Evolutionary conservation across 441 rosid genomes (phyloP), one percentile per base, ranked within the genome.

Genomic region (Eruca vesicaria): DNA sequence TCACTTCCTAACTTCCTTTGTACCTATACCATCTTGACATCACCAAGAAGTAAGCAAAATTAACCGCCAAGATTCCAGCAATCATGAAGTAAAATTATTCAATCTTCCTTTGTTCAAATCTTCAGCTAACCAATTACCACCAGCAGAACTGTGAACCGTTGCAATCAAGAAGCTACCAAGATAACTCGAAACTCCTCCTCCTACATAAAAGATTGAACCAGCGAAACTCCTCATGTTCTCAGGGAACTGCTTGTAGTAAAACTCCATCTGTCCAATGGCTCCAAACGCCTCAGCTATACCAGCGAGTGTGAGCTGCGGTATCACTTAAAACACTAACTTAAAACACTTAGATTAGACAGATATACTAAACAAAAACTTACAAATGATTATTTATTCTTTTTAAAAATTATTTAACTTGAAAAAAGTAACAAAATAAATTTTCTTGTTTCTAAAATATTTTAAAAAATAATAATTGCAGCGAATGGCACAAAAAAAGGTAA

Each of bases 141-240:
- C 26, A 1, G 26, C 1, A 2, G 89, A 60, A 55, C 36, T 72
- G 66, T 3, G 97, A 64, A 92, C 87, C 41, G 88, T 35, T 14
- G 84, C 63, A 31, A 90, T 90, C 50, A 92, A 78, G 9, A 88
- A 78, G 78, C 86, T 87, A 59, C 88, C 88, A 2, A 90, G 36
- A 68, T 88, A 92, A 74, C 86, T 87, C 4, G 92, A 81, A 7
- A 78, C 85, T 21, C 96, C 94, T 32, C 61, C 7, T 21, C 90
- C 92, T 1, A 92, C 88, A 5, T 79, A 88, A 63, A 60, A 87
- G 32, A 92, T 68, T 3, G 96, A 86, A 50, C 97, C 96, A 0
- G 87, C 97, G 29, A 91, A 81, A 83, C 92, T 91, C 74, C 89
- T 89, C 97, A 91, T 91, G 81, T 91, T 88, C 78, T 91, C 97